Evolutionary conservation across 345 rosid genomes (phyloP), one percentile per base, ranked within the genome.

Genomic region (Gossypium longicalyx): DNA sequence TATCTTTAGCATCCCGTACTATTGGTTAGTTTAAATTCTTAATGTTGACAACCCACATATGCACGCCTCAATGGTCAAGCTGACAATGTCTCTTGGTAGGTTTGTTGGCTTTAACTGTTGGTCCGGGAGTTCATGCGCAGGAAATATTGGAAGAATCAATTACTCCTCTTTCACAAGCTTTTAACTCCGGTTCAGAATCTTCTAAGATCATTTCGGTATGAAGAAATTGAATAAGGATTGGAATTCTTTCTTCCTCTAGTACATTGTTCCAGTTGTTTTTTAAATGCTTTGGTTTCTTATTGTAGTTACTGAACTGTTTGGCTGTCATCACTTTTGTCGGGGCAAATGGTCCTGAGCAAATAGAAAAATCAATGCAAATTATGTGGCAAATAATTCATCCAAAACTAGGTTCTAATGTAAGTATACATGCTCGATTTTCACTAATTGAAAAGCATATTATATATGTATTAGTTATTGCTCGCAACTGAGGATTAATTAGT

Each of bases 331-430:
- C 97, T 25, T 95, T 93, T 81, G 89, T 90, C 76, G 92, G 98
- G 49, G 93, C 87, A 44, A 80, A 77, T 81, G 86, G 83, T 76
- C 86, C 91, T 12, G 92, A 82, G 52, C 89, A 90, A 76, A 95
- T 90, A 8, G 97, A 95, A 78, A 86, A 56, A 78, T 83, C 94
- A 45, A 95, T 93, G 98, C 86, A 89, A 76, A 86, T 90, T 54
- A 90, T 95, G 83, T 91, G 94, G 98, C 97, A 93, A 74, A 64
- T 91, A 83, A 86, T 91, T 79, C 93, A 83, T 71, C 97, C 93
- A 56, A 95, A 91, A 80, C 82, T 86, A 22, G 91, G 91, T 48
- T 88, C 98, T 58, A 95, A 91, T 74, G 99, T 93, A 85, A 51
- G 91, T 74, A 64, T 71, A 54, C 65, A 38, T 57, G 44, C 41